Conservation (phyloP, 805 yeast species). For the Candida incommunis region DNA sequence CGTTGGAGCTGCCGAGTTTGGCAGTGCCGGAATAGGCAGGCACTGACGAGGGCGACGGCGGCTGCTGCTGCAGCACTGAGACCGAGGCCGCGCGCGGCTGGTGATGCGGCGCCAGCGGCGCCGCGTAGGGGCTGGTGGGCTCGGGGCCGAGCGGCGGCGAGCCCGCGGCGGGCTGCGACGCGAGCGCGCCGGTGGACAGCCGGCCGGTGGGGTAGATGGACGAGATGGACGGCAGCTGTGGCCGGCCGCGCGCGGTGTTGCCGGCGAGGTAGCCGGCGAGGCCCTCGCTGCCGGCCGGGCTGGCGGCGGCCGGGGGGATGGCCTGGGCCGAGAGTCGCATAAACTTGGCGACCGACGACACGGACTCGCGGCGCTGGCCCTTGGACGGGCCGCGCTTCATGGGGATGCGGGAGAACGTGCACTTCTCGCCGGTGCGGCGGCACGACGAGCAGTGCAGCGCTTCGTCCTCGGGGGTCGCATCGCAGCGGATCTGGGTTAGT, state of each 20-base stretch:
- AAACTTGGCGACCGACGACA: not conserved
- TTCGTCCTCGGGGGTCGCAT: conserved; percentile 18
- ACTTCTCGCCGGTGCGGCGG: conserved; percentile 33
- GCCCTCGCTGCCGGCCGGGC: not conserved
- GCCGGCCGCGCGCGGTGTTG: not conserved
- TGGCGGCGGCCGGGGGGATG: not conserved
- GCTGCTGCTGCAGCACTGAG: not conserved
- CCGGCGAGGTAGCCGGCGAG: not conserved
- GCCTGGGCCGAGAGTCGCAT: conserved; percentile 1
- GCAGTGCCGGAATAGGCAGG: not conserved
- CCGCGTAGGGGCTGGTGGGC: not conserved
- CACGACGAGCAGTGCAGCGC: conserved; percentile 34
- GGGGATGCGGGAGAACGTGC: conserved; percentile 44
- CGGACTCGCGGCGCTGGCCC: conserved; percentile 19
- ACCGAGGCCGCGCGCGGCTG: conserved; percentile 1
- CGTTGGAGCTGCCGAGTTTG: not conserved
- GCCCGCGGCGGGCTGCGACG: not conserved
- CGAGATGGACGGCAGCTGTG: conserved; percentile 1
- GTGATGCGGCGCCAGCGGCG: not conserved
- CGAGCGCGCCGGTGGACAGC: not conserved
- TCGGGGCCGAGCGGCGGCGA: not conserved
- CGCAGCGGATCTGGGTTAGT: conserved; percentile 25
- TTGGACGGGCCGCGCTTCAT: conserved; percentile 51
- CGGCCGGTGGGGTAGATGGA: not conserved
- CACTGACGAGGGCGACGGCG: not conserved